These are phyloP conservation scores for Helichrysum umbraculigerum DNA, from an alignment of 129 eudicot species.

Conservation along the genomic window DNA sequence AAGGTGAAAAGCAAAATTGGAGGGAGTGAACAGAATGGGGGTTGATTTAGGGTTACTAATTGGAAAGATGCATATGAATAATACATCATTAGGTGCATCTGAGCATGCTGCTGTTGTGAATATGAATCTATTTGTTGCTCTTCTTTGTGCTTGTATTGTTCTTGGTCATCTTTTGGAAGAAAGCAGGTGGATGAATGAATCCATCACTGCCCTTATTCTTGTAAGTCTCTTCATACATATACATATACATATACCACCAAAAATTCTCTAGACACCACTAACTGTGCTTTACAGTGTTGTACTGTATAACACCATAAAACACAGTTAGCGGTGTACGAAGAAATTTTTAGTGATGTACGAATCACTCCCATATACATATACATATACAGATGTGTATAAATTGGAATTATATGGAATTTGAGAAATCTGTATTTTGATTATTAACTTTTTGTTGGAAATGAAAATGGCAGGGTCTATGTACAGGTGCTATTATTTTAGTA, in stretches of 20 bases:
- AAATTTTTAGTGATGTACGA: no score
- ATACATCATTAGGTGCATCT: constrained; percentile 32
- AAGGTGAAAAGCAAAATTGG: constrained; percentile 25
- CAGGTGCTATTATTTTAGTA: constrained; percentile 66
- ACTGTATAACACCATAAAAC: no score
- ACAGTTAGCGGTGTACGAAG: no score
- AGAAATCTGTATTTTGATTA: not conserved
- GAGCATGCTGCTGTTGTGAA: constrained; percentile 63
- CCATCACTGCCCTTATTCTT: constrained; percentile 63
- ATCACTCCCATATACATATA: no score
- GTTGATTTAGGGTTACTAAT: constrained; percentile 27
- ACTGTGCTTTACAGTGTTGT: no score
- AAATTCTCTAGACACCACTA: no score
- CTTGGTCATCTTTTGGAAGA: constrained; percentile 75
- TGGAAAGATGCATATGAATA: constrained; percentile 28
- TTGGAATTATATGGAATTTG: not conserved
- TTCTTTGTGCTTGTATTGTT: constrained; percentile 65
- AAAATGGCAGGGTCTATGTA: constrained; percentile 64
- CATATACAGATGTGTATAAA: not conserved
- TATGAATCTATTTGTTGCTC: constrained; percentile 71
- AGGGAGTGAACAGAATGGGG: constrained; percentile 20
- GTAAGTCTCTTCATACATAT: constrained; percentile 36
- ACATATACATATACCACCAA: no score
- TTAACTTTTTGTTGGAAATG: constrained; percentile 7
- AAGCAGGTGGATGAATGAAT: constrained; percentile 78